phyloP scores from a whole-genome alignment of 768 basidiomycete genomes.

The Stropharia rugosoannulata region DNA sequence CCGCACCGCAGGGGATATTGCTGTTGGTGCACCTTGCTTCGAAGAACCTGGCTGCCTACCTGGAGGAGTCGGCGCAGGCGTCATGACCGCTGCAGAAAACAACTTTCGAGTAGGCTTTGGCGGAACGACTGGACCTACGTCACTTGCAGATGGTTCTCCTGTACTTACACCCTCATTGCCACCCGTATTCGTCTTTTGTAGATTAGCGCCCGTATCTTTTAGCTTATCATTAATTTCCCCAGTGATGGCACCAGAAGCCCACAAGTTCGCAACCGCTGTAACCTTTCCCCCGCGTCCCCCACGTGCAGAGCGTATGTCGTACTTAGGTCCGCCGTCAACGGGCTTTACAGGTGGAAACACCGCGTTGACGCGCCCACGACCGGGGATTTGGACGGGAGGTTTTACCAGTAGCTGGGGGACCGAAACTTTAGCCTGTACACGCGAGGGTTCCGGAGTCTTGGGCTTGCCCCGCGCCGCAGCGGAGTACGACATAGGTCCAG shows the following conservation, averaged over 20 bases:
- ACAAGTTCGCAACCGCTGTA: conserved; percentile 69
- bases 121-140: no score
- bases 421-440: background rate
- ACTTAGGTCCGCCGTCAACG: conserved; percentile 55
- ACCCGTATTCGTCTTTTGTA: conserved; percentile 7
- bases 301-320: conserved; percentile 74
- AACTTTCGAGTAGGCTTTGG: conserved; percentile 14
- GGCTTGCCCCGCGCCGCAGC: conserved; percentile 21
- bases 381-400: conserved; percentile 14
- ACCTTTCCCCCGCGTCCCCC: conserved; percentile 79
- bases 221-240: background rate
- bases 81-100: conserved; percentile 24
- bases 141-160: background rate
- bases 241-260: conserved; percentile 54
- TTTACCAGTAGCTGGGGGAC: conserved; percentile 13
- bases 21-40: no score
- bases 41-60: background rate
- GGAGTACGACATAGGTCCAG: conserved; percentile 19
- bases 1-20: background rate
- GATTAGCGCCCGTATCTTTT: conserved; percentile 8
- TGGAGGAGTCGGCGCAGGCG: conserved; percentile 10
- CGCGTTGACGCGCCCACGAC: conserved; percentile 22
- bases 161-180: background rate
- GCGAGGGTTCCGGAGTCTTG: conserved; percentile 16
- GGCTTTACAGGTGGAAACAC: conserved; percentile 30